A percentile compares a stretch with the other conserved stretches of the same genome.
Evolutionary conservation across 1,284 basidiomycete genomes (phyloP).

Genomic region (Ganoderma leucocontextum): DNA sequence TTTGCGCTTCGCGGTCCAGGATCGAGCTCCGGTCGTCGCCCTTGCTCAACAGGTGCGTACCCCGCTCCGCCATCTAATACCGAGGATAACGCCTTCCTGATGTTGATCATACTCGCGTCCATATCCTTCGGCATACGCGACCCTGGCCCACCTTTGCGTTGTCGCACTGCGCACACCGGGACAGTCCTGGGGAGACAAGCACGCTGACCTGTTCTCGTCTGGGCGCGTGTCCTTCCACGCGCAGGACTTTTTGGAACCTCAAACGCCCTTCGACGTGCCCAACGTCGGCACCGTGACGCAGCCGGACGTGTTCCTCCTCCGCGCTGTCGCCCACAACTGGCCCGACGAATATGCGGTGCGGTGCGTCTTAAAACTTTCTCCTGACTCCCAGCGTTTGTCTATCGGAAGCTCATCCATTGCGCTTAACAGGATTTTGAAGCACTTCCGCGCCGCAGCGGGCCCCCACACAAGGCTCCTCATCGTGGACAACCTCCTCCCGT

Average conservation of each 20-base stretch:
- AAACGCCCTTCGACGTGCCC: slow-evolving; percentile 20
- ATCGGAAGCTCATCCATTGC: background rate
- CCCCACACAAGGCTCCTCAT: slow-evolving; percentile 30
- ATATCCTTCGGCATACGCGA: background rate
- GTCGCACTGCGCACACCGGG: background rate
- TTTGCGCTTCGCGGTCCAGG: slow-evolving; percentile 43
- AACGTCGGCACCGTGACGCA: slow-evolving; percentile 21
- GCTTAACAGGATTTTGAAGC: slow-evolving; percentile 20
- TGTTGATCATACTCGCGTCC: background rate
- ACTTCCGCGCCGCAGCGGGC: slow-evolving; percentile 25
- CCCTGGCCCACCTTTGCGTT: background rate
- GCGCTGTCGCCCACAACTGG: slow-evolving; percentile 33
- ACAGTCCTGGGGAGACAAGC: slow-evolving; percentile 30
- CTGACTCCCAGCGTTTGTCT: background rate
- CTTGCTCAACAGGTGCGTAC: slow-evolving; percentile 30
- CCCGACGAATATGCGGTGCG: slow-evolving; percentile 22
- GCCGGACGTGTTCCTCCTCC: slow-evolving; percentile 32
- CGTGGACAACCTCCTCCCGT: slow-evolving; percentile 32
- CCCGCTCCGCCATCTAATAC: background rate
- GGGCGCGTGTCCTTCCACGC: slow-evolving; percentile 26
- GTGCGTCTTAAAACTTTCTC: slow-evolving; percentile 12
- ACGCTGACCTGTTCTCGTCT: slow-evolving; percentile 24
- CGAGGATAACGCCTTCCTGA: background rate
- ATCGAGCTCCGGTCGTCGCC: slow-evolving; percentile 40
- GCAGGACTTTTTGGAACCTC: slow-evolving; percentile 32